Percentiles rank a stretch among this genome's conserved stretches.
Evolutionary conservation across 2,329 filamentous ascomycete species (phyloP).

Genomic region (Drechslerella dactyloides): DNA sequence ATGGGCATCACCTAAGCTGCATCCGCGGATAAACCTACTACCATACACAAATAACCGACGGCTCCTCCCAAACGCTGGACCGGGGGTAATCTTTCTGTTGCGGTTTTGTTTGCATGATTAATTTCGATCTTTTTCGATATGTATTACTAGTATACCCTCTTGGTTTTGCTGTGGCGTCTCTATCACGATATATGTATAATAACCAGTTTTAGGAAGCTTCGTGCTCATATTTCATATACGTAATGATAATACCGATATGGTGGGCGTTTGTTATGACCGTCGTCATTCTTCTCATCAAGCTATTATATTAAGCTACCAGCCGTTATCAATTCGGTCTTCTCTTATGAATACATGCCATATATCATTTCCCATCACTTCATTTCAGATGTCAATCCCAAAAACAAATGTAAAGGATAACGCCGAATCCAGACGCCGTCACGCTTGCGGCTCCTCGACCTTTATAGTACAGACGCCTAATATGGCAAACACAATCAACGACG

Average conservation of each 20-base stretch:
- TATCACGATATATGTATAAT: background rate
- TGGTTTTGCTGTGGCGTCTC: constrained; percentile 6
- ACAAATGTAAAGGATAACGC: background rate
- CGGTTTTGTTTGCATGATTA: background rate
- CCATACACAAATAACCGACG: background rate
- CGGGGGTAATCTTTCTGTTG: background rate
- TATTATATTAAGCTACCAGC: no score
- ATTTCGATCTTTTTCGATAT: background rate
- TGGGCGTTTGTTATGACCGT: background rate
- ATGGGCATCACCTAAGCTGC: background rate
- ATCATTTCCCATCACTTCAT: constrained; percentile 10
- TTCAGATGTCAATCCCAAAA: background rate
- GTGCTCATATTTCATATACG: background rate
- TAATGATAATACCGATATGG: constrained; percentile 11
- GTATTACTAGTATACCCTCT: constrained; percentile 35
- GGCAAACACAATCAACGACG: constrained; percentile 10
- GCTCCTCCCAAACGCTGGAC: no score
- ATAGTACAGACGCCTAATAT: background rate
- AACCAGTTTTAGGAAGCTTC: no score
- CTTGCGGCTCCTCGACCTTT: background rate
- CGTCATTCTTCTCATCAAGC: background rate
- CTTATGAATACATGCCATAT: constrained; percentile 1
- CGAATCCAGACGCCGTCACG: constrained; percentile 6
- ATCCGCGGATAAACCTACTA: background rate
- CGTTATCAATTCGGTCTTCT: no score